Evolutionary conservation across 2,329 filamentous ascomycete genomes (phyloP), one percentile per base, ranked within the genome.

Genomic region (Alternaria triticimaculans): DNA sequence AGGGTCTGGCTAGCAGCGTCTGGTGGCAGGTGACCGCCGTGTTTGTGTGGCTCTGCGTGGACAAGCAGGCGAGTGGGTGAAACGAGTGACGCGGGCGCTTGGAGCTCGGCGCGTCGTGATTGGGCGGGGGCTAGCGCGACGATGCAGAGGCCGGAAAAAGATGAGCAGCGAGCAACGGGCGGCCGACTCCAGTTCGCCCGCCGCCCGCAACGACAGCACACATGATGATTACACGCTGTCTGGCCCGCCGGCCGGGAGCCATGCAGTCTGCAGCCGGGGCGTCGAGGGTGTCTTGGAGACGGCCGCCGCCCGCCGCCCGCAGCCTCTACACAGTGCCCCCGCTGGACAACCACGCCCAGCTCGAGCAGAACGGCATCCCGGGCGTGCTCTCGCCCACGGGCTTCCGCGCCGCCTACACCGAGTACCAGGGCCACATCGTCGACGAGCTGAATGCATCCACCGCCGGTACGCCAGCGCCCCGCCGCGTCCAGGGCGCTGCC

Each of bases 391-490:
- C 89, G 28, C 80, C 85, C 2, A 84, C 87, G 55, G 92, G 88
- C 58, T 96, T 92, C 81, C 82, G 90, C 60, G 86, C 92, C 58
- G 90, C 94, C 54, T 99, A 93, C 90, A 90, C 87, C 33, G 85
- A 94, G 76, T 97, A 97, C 83, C 94, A 97, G 85, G 78, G 83
- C 41, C 82, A 91, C 69, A 85, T 95, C 74, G 80, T 94, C 56
- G 85, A 93, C 67, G 92, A 91, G 81, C 86, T 98, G 78, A 96
- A 96, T 80, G 81, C 84, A 62, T 80, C 92, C 74, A 91, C 88
- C 65, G 88, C 86, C 67, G 94, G 94, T 94, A 86, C 70, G 60
- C 54, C 25, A 26, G 15, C 15, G 37, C 37, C 37, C n/a, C 37
- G 37, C n/a, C 37, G 37, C 15, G 37, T 41, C 37, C 37, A n/a